Evolutionary conservation across 768 basidiomycete genomes (phyloP).

Genomic region (Leccinum subtestaceum): DNA sequence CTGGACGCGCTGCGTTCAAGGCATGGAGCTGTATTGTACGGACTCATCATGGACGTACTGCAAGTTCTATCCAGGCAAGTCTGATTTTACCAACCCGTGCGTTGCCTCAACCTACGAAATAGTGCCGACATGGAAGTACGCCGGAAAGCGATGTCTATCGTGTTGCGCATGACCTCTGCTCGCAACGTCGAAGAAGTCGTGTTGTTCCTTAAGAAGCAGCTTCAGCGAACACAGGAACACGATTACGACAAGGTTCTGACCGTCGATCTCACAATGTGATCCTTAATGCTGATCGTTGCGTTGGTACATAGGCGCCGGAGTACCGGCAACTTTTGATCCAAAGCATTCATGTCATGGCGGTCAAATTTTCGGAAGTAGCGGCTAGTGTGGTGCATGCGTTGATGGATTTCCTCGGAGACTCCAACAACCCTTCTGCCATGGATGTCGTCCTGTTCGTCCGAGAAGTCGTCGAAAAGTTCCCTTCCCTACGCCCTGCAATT

Average conservation of each 20-base stretch:
- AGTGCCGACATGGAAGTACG: slow-evolving; percentile 97
- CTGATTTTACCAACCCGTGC: not conserved
- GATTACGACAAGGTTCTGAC: slow-evolving; percentile 82
- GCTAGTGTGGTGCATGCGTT: slow-evolving; percentile 91
- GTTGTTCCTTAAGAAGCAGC: slow-evolving; percentile 93
- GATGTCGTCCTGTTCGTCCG: slow-evolving; percentile 90
- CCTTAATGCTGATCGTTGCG: not conserved
- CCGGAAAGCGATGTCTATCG: slow-evolving; percentile 85
- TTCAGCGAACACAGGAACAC: slow-evolving; percentile 88
- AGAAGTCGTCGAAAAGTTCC: slow-evolving; percentile 98
- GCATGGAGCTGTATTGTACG: slow-evolving; percentile 87
- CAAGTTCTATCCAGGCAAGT: slow-evolving; percentile 79
- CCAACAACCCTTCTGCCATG: slow-evolving; percentile 90
- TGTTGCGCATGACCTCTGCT: slow-evolving; percentile 89
- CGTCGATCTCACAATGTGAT: not conserved
- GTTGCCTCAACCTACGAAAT: not conserved
- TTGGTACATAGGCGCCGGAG: slow-evolving; percentile 67
- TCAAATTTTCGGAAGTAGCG: slow-evolving; percentile 96
- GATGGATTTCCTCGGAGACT: slow-evolving; percentile 93
- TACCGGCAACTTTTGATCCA: slow-evolving; percentile 96
- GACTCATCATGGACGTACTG: slow-evolving; percentile 92
- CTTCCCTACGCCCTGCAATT: slow-evolving; percentile 75
- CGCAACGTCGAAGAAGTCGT: slow-evolving; percentile 97
- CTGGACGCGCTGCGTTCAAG: slow-evolving; percentile 77
- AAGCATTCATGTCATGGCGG: slow-evolving; percentile 93